phyloP scores from a whole-genome alignment of 805 yeast species.

The Yarrowia deformans region DNA sequence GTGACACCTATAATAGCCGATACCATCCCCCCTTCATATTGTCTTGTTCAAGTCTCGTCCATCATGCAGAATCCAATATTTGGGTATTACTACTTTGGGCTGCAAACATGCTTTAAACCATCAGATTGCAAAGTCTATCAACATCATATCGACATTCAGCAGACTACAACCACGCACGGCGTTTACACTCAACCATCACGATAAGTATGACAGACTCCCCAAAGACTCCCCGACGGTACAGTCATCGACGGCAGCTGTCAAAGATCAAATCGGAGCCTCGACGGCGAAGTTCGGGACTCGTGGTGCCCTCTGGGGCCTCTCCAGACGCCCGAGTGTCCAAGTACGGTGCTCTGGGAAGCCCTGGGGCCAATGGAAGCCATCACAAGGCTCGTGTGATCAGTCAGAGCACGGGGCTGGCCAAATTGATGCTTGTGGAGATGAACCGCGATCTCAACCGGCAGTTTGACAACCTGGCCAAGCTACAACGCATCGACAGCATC shows the following conservation, averaged over 20 bases:
- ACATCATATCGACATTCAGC: background rate
- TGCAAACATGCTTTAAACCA: background rate
- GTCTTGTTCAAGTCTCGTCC: too few relatives aligned
- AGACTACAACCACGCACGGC: constrained; percentile 11
- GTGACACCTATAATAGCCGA: too few relatives aligned
- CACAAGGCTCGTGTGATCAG: constrained; percentile 31
- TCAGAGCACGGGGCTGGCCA: constrained; percentile 35
- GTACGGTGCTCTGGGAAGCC: constrained; percentile 26
- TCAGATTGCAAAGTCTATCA: constrained; percentile 2
- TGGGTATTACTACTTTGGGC: constrained; percentile 19
- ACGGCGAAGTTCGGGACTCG: constrained; percentile 16
- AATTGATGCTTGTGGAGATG: constrained; percentile 35
- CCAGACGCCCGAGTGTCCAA: constrained; percentile 16
- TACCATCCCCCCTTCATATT: too few relatives aligned
- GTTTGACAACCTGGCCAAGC: constrained; percentile 3
- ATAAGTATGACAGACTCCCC: constrained; percentile 33
- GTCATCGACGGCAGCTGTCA: constrained; percentile 32
- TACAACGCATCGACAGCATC: constrained; percentile 4
- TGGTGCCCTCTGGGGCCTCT: background rate
- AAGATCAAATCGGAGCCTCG: constrained; percentile 30
- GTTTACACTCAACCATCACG: background rate
- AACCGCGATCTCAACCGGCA: constrained; percentile 33
- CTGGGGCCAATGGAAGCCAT: constrained; percentile 4
- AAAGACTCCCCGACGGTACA: constrained; percentile 23
- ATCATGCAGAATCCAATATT: background rate